These are phyloP conservation scores for Babesia divergens DNA, from an alignment of 169 alveolate species.

Conservation along the genomic window DNA sequence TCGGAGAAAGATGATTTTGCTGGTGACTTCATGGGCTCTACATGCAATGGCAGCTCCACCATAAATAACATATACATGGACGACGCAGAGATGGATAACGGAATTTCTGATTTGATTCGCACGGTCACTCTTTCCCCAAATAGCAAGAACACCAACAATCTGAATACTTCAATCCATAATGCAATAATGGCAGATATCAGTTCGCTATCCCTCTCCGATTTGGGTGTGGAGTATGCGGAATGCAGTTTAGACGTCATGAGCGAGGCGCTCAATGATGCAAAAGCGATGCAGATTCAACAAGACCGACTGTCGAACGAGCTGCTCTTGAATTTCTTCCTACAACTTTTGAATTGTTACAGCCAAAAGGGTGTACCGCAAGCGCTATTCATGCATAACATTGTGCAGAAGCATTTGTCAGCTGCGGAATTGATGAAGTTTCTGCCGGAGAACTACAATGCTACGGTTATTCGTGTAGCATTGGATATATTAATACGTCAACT, in stretches of 20 bases:
- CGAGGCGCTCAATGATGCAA: constrained; percentile 58
- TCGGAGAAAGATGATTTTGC: background rate
- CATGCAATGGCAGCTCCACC: background rate
- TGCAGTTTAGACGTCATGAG: constrained; percentile 30
- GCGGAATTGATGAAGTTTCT: constrained; percentile 13
- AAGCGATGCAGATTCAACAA: constrained; percentile 38
- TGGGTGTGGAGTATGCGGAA: constrained; percentile 24
- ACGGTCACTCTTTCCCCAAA: no score
- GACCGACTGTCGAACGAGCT: constrained; percentile 34
- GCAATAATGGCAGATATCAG: constrained; percentile 20
- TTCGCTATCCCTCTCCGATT: constrained; percentile 1
- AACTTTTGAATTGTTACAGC: constrained; percentile 35
- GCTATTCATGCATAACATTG: constrained; percentile 31
- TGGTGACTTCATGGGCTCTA: background rate
- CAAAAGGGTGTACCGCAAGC: constrained; percentile 34
- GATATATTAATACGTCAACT: constrained; percentile 19
- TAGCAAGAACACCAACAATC: constrained; percentile 8
- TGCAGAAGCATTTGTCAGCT: constrained; percentile 52
- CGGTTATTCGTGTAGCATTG: constrained; percentile 19
- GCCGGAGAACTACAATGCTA: constrained; percentile 19
- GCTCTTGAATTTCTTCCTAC: constrained; percentile 33
- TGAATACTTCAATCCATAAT: constrained; percentile 4
- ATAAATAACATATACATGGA: constrained; percentile 1
- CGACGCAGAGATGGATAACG: background rate
- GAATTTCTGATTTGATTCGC: no score